phyloP scores from a whole-genome alignment of 805 yeast species.

The Kluyveromyces siamensis region DNA sequence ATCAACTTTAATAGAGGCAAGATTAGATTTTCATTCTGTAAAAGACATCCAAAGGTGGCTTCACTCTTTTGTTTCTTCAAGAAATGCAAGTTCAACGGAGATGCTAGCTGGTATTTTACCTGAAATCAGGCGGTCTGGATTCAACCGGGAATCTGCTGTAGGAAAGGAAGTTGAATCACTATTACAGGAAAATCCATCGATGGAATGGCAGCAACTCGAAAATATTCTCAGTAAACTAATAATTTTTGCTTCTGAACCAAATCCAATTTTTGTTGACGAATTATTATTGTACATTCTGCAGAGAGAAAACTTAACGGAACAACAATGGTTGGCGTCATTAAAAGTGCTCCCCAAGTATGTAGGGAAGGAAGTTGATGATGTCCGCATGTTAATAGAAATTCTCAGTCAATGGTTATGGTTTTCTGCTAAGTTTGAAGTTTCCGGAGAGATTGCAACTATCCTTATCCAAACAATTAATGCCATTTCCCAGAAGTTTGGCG shows the following conservation, averaged over 20 bases:
- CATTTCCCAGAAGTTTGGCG: not conserved
- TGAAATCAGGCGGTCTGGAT: not conserved
- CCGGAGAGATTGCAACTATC: not conserved
- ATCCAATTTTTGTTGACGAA: not conserved
- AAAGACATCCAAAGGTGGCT: constrained; percentile 17
- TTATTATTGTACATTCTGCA: constrained; percentile 18
- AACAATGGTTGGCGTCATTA: not conserved
- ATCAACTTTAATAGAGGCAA: constrained; percentile 6
- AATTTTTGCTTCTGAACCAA: not conserved
- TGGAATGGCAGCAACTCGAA: not conserved
- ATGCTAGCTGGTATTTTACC: not conserved
- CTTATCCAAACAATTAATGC: not conserved
- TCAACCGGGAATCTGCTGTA: not conserved
- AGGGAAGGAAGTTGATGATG: not conserved
- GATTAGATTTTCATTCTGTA: constrained; percentile 10
- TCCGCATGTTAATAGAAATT: constrained; percentile 3
- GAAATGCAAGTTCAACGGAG: not conserved
- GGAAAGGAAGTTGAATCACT: not conserved
- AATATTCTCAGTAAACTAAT: not conserved
- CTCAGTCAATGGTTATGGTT: constrained; percentile 4
- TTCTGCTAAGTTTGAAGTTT: not conserved
- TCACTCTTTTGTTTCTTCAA: constrained; percentile 1
- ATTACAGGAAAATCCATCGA: not conserved
- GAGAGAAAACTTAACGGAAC: not conserved
- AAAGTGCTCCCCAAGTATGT: not conserved